phyloP scores from a whole-genome alignment of 1,139 yeast species.

The Zhuliangozyma blackwelliae region DNA sequence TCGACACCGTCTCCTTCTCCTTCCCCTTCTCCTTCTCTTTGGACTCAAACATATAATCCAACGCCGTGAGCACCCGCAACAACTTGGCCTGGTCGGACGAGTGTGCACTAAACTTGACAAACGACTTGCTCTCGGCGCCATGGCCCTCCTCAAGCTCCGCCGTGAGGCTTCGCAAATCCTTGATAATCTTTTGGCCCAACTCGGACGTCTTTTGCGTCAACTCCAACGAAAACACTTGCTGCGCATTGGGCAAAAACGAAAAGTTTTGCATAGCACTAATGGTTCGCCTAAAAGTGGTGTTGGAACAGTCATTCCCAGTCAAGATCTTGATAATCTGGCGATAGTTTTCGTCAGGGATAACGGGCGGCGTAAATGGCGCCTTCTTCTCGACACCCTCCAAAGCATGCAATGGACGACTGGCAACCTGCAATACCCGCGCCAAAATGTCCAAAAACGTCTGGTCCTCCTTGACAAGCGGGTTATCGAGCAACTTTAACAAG shows the following conservation, averaged over 20 bases:
- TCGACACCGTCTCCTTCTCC: conserved; percentile 23
- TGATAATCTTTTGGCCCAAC: conserved; percentile 54
- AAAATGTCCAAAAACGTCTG: conserved; percentile 72
- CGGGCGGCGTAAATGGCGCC: conserved; percentile 53
- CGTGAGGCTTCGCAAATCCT: conserved; percentile 52
- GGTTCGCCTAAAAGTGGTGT: conserved; percentile 81
- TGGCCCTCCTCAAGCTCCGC: conserved; percentile 40
- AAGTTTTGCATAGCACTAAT: conserved; percentile 80
- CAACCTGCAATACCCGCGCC: conserved; percentile 69
- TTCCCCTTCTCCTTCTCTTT: conserved; percentile 22
- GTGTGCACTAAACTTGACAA: conserved; percentile 71
- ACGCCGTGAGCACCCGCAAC: conserved; percentile 78
- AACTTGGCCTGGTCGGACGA: conserved; percentile 87
- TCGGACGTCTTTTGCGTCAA: conserved; percentile 62
- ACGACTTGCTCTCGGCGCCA: conserved; percentile 49
- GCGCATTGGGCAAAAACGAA: conserved; percentile 58
- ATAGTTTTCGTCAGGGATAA: conserved; percentile 60
- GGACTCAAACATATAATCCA: conserved; percentile 73
- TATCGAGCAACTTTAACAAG: conserved; percentile 59
- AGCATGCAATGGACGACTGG: conserved; percentile 67
- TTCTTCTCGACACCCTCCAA: conserved; percentile 31
- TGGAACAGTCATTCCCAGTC: conserved; percentile 82
- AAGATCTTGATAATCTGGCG: conserved; percentile 63
- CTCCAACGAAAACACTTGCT: conserved; percentile 63
- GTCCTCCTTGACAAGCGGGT: conserved; percentile 62